Evolutionary conservation across 257 asterid genomes (phyloP).

Genomic region (Solanum acaule): DNA sequence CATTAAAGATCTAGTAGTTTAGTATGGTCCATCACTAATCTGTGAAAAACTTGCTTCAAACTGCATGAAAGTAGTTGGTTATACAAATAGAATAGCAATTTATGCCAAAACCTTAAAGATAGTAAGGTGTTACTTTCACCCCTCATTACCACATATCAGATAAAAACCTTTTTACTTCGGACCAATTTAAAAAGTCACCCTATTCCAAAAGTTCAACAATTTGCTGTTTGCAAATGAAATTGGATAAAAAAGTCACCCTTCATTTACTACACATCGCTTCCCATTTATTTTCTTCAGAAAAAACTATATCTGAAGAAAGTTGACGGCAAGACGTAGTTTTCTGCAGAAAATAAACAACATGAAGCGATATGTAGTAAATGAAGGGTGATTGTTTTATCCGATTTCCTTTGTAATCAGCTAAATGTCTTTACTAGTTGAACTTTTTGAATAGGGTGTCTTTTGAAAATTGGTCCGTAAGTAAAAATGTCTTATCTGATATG

Average conservation of each 20-base stretch:
- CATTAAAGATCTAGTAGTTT: background rate
- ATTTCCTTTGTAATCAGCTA: background rate
- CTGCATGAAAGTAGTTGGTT: background rate
- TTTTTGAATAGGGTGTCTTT: background rate
- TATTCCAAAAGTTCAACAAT: background rate
- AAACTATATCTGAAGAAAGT: background rate
- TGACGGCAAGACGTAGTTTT: background rate
- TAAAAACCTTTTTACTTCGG: background rate
- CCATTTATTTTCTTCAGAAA: background rate
- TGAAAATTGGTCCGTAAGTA: background rate
- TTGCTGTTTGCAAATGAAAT: background rate
- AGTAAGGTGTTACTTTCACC: background rate
- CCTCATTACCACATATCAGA: background rate
- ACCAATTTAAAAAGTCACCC: background rate
- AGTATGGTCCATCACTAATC: background rate
- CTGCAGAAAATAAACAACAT: background rate
- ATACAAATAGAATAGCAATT: background rate
- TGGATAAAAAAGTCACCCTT: too few relatives aligned
- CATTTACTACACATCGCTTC: background rate
- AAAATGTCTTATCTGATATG: background rate
- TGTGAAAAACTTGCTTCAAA: background rate
- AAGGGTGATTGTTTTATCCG: background rate
- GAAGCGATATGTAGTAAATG: background rate
- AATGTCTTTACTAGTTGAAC: background rate
- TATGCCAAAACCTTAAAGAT: background rate